A percentile compares a stretch with the other conserved stretches of the same genome.
Evolutionary conservation across 306 rosid genomes (phyloP).

Genomic region (Sophora flavescens): DNA sequence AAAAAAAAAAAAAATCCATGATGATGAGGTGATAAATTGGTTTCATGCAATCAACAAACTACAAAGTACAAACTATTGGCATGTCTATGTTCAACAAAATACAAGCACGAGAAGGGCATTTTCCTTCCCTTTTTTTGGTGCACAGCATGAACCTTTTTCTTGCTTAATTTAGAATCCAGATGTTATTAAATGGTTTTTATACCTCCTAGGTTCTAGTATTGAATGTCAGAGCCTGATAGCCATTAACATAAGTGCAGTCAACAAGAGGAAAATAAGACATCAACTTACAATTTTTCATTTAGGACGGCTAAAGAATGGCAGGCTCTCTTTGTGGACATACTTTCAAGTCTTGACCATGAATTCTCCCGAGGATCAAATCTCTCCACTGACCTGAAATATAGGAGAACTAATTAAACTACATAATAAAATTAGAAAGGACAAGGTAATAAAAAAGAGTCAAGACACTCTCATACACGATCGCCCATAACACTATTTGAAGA

Average conservation of each 20-base stretch:
- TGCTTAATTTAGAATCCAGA: background rate
- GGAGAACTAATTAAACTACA: constrained; percentile 12
- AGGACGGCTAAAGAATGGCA: constrained; percentile 51
- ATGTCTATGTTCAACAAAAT: background rate
- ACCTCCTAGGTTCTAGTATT: background rate
- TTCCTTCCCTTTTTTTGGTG: background rate
- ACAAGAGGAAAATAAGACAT: background rate
- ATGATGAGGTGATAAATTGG: background rate
- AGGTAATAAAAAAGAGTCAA: background rate
- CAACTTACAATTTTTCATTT: constrained; percentile 55
- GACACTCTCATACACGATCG: background rate
- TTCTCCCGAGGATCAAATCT: constrained; percentile 55
- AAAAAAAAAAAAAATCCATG: background rate
- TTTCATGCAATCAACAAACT: background rate
- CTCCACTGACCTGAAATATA: constrained; percentile 54
- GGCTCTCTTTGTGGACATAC: constrained; percentile 51
- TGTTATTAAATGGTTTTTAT: background rate
- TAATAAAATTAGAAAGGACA: background rate
- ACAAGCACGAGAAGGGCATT: background rate
- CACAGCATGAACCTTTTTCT: background rate
- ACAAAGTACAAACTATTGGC: background rate
- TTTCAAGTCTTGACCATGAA: constrained; percentile 50
- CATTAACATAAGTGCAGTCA: background rate
- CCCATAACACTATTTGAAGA: background rate
- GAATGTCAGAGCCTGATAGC: background rate